Evolutionary conservation across 495 filamentous ascomycete species (phyloP).

Genomic region (Penicillium bialowiezense): DNA sequence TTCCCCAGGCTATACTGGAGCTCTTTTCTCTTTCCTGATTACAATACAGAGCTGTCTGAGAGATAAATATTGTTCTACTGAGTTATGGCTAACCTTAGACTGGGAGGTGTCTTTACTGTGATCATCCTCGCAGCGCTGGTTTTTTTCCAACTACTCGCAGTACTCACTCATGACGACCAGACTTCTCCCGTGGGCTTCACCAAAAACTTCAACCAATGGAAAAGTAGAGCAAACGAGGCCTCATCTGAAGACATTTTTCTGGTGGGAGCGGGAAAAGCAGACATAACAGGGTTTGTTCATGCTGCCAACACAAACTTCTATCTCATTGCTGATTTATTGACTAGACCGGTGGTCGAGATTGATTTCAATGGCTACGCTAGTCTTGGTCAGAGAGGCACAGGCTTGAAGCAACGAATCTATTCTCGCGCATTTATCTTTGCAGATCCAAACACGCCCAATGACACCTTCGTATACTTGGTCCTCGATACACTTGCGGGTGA

Average conservation of each 20-base stretch:
- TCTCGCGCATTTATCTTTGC: conserved; percentile 90
- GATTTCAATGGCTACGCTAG: conserved; percentile 93
- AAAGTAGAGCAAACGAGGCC: conserved; percentile 17
- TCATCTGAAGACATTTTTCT: conserved; percentile 58
- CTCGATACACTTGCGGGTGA: conserved; percentile 88
- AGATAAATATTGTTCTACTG: background rate
- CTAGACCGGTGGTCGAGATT: conserved; percentile 79
- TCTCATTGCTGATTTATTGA: background rate
- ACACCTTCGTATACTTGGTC: conserved; percentile 85
- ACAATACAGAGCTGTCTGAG: no score
- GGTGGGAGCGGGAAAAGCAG: conserved; percentile 89
- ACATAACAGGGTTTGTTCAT: conserved; percentile 76
- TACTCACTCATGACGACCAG: conserved; percentile 15
- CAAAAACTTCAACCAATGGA: conserved; percentile 23
- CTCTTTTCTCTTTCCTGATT: no score
- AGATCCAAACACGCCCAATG: conserved; percentile 57
- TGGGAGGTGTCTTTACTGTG: conserved; percentile 22
- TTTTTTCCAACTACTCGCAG: conserved; percentile 29
- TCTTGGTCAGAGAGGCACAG: conserved; percentile 78
- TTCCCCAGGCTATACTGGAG: no score
- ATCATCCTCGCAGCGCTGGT: conserved; percentile 26
- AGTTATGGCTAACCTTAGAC: conserved; percentile 32
- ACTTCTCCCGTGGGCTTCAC: conserved; percentile 12
- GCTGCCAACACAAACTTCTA: background rate
- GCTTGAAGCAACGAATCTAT: conserved; percentile 84